Evolutionary conservation across 1,284 basidiomycete species (phyloP).

Genomic region (Anthracocystis setariae): DNA sequence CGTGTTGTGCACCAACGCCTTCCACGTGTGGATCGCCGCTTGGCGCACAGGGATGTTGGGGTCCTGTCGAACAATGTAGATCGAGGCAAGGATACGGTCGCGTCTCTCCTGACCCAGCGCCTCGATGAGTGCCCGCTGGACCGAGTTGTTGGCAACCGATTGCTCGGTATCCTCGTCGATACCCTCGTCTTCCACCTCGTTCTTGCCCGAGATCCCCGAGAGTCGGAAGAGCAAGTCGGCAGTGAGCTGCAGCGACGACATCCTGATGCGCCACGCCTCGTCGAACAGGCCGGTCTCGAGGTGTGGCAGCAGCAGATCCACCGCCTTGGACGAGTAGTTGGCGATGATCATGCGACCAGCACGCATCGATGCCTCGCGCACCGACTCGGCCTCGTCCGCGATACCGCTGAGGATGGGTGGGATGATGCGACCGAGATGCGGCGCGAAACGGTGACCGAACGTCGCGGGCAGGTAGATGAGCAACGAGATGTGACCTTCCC

Average conservation of each 20-base stretch:
- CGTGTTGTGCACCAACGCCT: conserved; percentile 87
- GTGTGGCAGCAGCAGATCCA: conserved; percentile 92
- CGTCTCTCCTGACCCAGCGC: conserved; percentile 88
- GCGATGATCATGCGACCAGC: conserved; percentile 99
- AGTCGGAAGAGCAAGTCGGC: conserved; percentile 97
- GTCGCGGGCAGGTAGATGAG: conserved; percentile 96
- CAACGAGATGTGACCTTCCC: conserved; percentile 98
- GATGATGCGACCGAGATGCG: conserved; percentile 93
- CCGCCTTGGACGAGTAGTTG: conserved; percentile 90
- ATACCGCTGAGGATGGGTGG: conserved; percentile 90
- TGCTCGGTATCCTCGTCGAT: conserved; percentile 72
- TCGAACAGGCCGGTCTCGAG: conserved; percentile 96
- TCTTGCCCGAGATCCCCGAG: conserved; percentile 95
- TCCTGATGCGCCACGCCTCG: conserved; percentile 90
- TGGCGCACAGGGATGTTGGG: conserved; percentile 88
- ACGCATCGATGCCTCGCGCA: conserved; percentile 92
- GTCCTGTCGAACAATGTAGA: conserved; percentile 95
- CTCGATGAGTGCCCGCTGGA: conserved; percentile 82
- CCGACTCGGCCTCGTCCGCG: conserved; percentile 90
- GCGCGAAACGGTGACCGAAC: conserved; percentile 91
- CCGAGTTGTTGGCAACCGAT: conserved; percentile 71
- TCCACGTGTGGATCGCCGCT: conserved; percentile 96
- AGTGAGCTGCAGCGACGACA: conserved; percentile 88
- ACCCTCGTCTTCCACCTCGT: conserved; percentile 73
- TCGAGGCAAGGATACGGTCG: conserved; percentile 86